Conservation (phyloP, 208 protist species). For the Kentomonas sorsogonicus region DNA sequence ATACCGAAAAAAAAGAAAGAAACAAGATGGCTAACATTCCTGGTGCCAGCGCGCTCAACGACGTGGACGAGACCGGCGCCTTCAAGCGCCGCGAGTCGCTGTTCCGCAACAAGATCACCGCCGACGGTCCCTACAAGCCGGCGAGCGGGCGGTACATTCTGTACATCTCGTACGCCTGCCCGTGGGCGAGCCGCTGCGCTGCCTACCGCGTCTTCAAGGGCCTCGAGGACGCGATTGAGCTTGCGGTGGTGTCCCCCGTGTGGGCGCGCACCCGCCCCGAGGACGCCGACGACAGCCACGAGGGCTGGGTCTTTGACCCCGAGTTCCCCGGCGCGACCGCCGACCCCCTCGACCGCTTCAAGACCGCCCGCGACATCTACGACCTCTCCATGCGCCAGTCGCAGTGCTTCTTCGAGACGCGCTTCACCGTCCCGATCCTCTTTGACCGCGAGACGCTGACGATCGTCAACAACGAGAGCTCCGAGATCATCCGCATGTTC, state of each 20-base stretch:
- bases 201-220: constrained; percentile 50
- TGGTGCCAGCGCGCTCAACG: constrained; percentile 21
- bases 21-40: not conserved
- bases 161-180: constrained; percentile 86
- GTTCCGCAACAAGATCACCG: constrained; percentile 45
- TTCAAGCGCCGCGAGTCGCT: constrained; percentile 51
- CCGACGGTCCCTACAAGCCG: constrained; percentile 29
- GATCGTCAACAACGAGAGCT: constrained; percentile 92
- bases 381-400: constrained; percentile 35
- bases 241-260: constrained; percentile 45
- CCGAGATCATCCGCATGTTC: constrained; percentile 86
- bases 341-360: constrained; percentile 35
- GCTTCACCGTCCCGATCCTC: constrained; percentile 87
- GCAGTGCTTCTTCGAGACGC: constrained; percentile 36
- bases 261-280: constrained; percentile 40
- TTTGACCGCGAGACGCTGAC: constrained; percentile 74
- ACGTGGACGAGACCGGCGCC: constrained; percentile 41
- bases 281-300: constrained; percentile 27
- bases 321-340: constrained; percentile 25
- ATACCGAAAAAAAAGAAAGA: no score
- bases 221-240: constrained; percentile 45
- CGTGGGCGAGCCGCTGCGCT: constrained; percentile 69
- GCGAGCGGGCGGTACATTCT: constrained; percentile 78
- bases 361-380: constrained; percentile 60
- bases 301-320: constrained; percentile 61